Conservation (phyloP, 1,284 basidiomycete species). For the Ganoderma sp. region DNA sequence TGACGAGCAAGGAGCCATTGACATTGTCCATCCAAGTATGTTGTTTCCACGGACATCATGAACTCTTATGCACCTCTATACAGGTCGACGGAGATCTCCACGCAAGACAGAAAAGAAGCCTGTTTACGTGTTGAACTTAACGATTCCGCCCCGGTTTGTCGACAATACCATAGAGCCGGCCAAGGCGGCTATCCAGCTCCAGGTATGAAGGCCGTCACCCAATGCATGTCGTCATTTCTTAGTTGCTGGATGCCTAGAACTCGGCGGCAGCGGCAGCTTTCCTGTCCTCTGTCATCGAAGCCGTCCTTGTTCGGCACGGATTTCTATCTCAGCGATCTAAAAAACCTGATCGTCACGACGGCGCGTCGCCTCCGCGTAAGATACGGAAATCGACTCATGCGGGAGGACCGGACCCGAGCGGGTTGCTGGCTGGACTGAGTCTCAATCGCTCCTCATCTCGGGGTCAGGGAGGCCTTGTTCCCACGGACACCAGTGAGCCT, state of each 20-base stretch:
- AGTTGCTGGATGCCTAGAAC: slow-evolving; percentile 49
- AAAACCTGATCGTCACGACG: neutral
- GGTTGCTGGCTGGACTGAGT: neutral
- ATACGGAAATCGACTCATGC: slow-evolving; percentile 27
- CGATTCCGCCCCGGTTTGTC: slow-evolving; percentile 65
- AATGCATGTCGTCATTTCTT: neutral
- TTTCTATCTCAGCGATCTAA: slow-evolving; percentile 47
- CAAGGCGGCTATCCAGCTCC: slow-evolving; percentile 71
- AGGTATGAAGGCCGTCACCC: slow-evolving; percentile 50
- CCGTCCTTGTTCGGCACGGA: slow-evolving; percentile 70
- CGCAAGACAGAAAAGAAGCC: slow-evolving; percentile 78
- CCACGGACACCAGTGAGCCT: neutral
- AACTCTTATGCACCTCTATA: neutral
- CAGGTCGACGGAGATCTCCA: slow-evolving; percentile 65
- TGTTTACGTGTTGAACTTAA: slow-evolving; percentile 81
- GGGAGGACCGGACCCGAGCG: neutral
- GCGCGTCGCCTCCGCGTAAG: slow-evolving; percentile 30
- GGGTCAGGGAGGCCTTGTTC: neutral
- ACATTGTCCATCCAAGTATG: slow-evolving; percentile 42
- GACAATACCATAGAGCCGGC: slow-evolving; percentile 82
- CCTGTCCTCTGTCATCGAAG: slow-evolving; percentile 62
- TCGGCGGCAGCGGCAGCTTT: slow-evolving; percentile 57
- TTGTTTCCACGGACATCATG: neutral
- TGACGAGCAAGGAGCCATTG: slow-evolving; percentile 62
- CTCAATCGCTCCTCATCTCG: slow-evolving; percentile 1